Evolutionary conservation across 257 asterid species (phyloP), one percentile per base, ranked within the genome.

Genomic region (Datura wrightii): DNA sequence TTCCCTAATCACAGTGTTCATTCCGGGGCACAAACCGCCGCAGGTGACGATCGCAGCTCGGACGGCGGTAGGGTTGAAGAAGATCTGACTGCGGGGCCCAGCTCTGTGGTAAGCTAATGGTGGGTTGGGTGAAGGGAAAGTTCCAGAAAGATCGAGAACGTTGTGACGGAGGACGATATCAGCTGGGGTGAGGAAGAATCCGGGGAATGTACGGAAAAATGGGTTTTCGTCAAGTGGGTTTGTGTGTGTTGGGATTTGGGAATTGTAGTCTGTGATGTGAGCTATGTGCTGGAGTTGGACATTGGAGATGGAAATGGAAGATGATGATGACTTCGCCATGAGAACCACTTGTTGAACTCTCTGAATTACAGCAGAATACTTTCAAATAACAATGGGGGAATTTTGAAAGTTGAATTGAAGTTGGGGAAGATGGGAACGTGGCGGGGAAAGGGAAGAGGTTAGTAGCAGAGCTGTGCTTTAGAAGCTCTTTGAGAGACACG

Each of bases 1-100:
- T 91, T 95, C 98, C 83, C 97, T 66, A 37, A 95, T 92, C 82
- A 94, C 98, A 10, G 98, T 95, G 82, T 94, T 95, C 94, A 94
- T 89, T 2, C 98, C 98, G 1, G 98, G 98, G 88, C 98, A 95
- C 18, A 95, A 87, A 1, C 97, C 98, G 0, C 98, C 98, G 86
- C 98, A 95, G 9, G 98, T 93, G 58, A 95, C 97, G 6, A 95
- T 88, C 18, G 93, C 96, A 1, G 95, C 97, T 5, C 90, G 85
- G 8, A 92, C 96, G n/a, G 44, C 55, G 2, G 78, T 39, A 11
- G 95, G 93, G 0, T 86, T 86, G 85, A 92, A 93, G 76, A 76
- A 87, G 9, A 94, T 80, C 46, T 15, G 79, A 91, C 86, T 87
- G n/a, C 97, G 91, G 1, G 97, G 97, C 6, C 98, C 98, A 65